Evolutionary conservation across 352 stramenopile species (phyloP).

Genomic region (Thalassiosira mediterranea): DNA sequence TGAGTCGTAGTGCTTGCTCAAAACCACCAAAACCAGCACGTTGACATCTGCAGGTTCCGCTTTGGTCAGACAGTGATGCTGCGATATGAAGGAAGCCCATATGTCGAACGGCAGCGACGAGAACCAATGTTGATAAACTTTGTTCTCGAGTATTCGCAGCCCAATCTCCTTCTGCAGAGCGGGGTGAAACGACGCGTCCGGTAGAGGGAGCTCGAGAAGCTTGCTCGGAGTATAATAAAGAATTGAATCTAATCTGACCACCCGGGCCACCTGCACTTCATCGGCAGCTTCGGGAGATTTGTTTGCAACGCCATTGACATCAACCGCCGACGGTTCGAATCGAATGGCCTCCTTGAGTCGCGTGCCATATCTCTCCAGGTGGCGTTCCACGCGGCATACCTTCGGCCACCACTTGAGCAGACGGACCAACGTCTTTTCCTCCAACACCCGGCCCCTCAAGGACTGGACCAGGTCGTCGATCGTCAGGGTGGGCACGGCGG

Average conservation of each 20-base stretch:
- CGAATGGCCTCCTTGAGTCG: slow-evolving; percentile 55
- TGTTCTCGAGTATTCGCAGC: slow-evolving; percentile 52
- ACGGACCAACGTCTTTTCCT: slow-evolving; percentile 56
- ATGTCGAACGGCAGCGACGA: slow-evolving; percentile 65
- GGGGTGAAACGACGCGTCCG: slow-evolving; percentile 57
- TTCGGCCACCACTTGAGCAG: slow-evolving; percentile 77
- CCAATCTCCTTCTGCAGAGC: slow-evolving; percentile 60
- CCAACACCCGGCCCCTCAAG: slow-evolving; percentile 51
- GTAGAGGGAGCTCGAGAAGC: slow-evolving; percentile 64
- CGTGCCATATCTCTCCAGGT: slow-evolving; percentile 34
- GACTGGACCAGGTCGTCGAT: slow-evolving; percentile 60
- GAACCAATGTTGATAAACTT: slow-evolving; percentile 61
- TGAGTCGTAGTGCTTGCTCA: slow-evolving; percentile 62
- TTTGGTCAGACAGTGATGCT: slow-evolving; percentile 57
- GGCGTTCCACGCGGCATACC: slow-evolving; percentile 46
- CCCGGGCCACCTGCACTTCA: slow-evolving; percentile 31
- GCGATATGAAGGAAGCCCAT: slow-evolving; percentile 67
- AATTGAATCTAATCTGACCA: slow-evolving; percentile 47
- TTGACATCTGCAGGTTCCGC: slow-evolving; percentile 50
- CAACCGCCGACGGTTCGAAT: no score
- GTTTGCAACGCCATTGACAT: no score
- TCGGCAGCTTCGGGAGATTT: background rate
- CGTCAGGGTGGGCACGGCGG: slow-evolving; percentile 45
- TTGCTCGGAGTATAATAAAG: slow-evolving; percentile 44
- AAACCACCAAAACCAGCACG: slow-evolving; percentile 40